Evolutionary conservation across 495 filamentous ascomycete genomes (phyloP).

Genomic region (Xylaria grammica): DNA sequence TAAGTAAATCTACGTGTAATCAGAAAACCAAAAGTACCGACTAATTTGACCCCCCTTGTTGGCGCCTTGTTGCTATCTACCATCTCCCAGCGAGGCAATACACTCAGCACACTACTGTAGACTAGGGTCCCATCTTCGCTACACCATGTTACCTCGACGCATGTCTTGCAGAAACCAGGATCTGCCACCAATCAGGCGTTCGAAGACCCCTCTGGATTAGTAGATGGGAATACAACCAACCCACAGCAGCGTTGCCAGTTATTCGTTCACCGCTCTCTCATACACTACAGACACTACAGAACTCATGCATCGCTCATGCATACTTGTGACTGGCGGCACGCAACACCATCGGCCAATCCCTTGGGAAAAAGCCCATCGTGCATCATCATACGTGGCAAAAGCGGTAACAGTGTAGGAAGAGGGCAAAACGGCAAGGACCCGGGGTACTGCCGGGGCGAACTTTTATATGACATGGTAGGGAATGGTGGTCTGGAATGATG

Average conservation of each 20-base stretch:
- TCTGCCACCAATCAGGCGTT: constrained; percentile 4
- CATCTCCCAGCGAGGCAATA: not conserved
- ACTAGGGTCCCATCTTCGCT: not conserved
- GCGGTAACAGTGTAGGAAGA: not conserved
- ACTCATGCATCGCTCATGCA: not conserved
- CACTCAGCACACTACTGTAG: not conserved
- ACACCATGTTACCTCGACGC: not conserved
- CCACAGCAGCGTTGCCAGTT: not conserved
- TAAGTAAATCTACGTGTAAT: not conserved
- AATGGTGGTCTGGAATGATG: not conserved
- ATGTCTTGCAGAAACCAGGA: constrained; percentile 23
- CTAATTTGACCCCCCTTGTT: constrained; percentile 1
- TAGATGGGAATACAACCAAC: constrained; percentile 11
- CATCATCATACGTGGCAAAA: constrained; percentile 22
- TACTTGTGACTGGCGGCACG: constrained; percentile 1
- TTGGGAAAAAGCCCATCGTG: constrained; percentile 9
- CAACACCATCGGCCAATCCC: constrained; percentile 16
- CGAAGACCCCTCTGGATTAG: not conserved
- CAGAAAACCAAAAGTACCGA: not conserved
- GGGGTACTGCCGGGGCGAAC: no score
- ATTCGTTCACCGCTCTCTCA: constrained; percentile 22
- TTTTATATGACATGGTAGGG: no score
- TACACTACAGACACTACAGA: no score
- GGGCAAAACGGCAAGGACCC: not conserved
- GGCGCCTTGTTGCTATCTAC: not conserved